Evolutionary conservation across 805 yeast genomes (phyloP).

Genomic region (Metschnikowia aberdeeniae): DNA sequence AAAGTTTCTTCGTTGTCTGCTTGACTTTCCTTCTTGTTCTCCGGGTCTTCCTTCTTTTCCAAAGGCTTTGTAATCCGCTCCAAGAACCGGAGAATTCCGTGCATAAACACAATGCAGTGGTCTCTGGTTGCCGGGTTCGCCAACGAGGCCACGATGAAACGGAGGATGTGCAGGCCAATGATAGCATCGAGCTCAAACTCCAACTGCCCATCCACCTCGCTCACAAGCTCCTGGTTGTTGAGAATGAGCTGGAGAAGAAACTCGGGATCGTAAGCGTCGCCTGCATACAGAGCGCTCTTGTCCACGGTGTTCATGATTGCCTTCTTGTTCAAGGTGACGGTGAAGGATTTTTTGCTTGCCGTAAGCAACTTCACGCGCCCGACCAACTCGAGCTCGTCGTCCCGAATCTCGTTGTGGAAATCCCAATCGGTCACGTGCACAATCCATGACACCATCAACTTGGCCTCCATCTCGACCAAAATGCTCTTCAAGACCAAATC

Average conservation of each 20-base stretch:
- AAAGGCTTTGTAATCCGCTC: slow-evolving; percentile 8
- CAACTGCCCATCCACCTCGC: slow-evolving; percentile 19
- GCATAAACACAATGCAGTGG: slow-evolving; percentile 43
- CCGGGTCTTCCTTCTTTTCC: not conserved
- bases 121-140: slow-evolving; percentile 29
- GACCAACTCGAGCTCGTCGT: slow-evolving; percentile 42
- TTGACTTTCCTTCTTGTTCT: not conserved
- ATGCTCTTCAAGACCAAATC: slow-evolving; percentile 61
- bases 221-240: slow-evolving; percentile 62
- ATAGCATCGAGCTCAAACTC: slow-evolving; percentile 52
- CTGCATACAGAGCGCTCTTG: slow-evolving; percentile 17
- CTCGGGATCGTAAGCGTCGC: slow-evolving; percentile 59
- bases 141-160: slow-evolving; percentile 45
- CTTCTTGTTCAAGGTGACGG: slow-evolving; percentile 48
- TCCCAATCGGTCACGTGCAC: slow-evolving; percentile 63
- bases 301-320: slow-evolving; percentile 48
- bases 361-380: slow-evolving; percentile 47
- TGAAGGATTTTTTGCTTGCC: slow-evolving; percentile 42
- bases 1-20: too few species aligned
- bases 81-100: slow-evolving; percentile 33
- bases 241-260: slow-evolving; percentile 59
- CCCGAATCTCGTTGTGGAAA: slow-evolving; percentile 39
- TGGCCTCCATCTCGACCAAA: slow-evolving; percentile 54
- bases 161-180: slow-evolving; percentile 53
- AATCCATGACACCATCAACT: slow-evolving; percentile 59